Evolutionary conservation across 2,329 filamentous ascomycete genomes (phyloP), one percentile per base, ranked within the genome.

Genomic region (Verticillium isaacii): DNA sequence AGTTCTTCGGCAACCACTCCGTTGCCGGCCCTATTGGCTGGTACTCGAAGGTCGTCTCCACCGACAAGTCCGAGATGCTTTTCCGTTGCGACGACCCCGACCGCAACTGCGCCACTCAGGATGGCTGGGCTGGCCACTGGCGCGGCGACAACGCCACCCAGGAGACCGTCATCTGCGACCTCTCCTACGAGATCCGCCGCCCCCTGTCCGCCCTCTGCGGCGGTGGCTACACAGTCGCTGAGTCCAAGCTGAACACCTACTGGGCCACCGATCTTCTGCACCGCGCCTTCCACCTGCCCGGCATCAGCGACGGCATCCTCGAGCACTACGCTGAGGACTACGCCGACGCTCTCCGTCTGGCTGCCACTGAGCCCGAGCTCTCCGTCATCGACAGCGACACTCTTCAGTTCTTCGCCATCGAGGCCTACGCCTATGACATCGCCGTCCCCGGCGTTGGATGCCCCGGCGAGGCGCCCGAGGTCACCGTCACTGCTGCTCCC

Each of bases 51-150:
- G 77, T 91, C 36, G 77, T 84, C 67, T 79, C 79, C 54, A 85
- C 80, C 1, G 82, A 89, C 72, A 85, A 84, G 68, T 75, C 75
- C 0, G 79, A 77, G 32, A 78, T 88, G 56, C 69, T 86, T 19
- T 90, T 90, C 78, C 84, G 88, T 23, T 90, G 89, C 67, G 89
- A 91, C 63, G 85, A 91, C 66, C 81, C 85, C 0, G 89, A 91
- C 66, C 75, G 79, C 23, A 90, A 90, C 75, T 91, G 88, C 67
- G 74, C 65, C 6, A 80, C 70, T 12, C 81, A 79, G 68, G 77
- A 81, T 32, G 86, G 77, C 59, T 90, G 83, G 82, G 88, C 79
- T 56, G 88, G 88, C 37, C 88, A 91, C 77, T 89, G 84, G 84
- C 84, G 89, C 60, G 88, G 88, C 54, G 69, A 72, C 32, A 90